Evolutionary conservation across 129 eudicot genomes (phyloP).

Genomic region (Oenanthe sinensis): DNA sequence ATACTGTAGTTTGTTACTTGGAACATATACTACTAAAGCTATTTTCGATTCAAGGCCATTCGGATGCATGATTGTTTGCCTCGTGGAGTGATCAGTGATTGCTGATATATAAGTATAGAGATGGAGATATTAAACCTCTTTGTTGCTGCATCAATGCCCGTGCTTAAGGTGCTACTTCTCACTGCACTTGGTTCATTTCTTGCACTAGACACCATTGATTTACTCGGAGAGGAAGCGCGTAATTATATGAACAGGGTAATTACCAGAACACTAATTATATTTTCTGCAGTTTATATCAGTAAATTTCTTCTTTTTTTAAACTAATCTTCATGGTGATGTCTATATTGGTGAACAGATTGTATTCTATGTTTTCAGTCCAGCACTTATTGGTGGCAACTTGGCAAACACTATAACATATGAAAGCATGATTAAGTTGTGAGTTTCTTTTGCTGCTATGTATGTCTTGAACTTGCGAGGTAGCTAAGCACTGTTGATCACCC

Average conservation of each 20-base stretch:
- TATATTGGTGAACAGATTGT: slow-evolving; percentile 41
- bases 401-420: slow-evolving; percentile 64
- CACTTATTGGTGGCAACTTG: slow-evolving; percentile 63
- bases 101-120: not conserved
- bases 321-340: too few relatives aligned
- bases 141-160: slow-evolving; percentile 60
- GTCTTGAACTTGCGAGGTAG: slow-evolving; percentile 12
- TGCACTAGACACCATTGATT: slow-evolving; percentile 45
- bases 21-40: too few relatives aligned
- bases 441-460: slow-evolving; percentile 11
- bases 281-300: too few relatives aligned
- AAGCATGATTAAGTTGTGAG: slow-evolving; percentile 54
- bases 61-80: too few relatives aligned
- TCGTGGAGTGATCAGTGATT: too few relatives aligned
- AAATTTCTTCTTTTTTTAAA: too few relatives aligned
- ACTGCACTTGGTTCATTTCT: slow-evolving; percentile 68
- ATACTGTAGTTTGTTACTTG: too few relatives aligned
- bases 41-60: too few relatives aligned
- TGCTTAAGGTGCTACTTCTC: slow-evolving; percentile 61
- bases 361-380: slow-evolving; percentile 76
- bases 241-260: not conserved
- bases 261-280: too few relatives aligned
- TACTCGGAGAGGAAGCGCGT: slow-evolving; percentile 40
- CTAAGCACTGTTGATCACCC: slow-evolving; percentile 10
- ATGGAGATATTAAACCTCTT: slow-evolving; percentile 63